A percentile compares a stretch with the other conserved stretches of the same genome.
These are phyloP conservation scores for Phytophthora parvispora DNA, from an alignment of 352 stramenopile genomes.

Conservation along the genomic window DNA sequence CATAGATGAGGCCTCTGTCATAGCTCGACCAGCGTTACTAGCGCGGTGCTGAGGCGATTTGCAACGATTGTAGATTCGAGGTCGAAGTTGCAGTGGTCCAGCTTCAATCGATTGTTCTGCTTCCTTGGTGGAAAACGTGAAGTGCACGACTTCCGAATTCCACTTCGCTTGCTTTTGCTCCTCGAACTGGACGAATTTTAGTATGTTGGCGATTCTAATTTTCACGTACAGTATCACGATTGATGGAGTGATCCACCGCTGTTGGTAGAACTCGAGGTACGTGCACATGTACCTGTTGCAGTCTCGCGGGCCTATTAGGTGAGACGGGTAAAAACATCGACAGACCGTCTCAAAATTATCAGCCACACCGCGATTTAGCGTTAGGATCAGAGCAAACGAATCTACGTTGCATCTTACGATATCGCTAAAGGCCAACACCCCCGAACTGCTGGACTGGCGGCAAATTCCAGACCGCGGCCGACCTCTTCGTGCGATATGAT, in stretches of 20 bases:
- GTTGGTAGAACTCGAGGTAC: neutral
- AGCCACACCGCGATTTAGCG: constrained; percentile 6
- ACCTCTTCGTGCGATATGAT: constrained; percentile 5
- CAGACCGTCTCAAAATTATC: constrained; percentile 27
- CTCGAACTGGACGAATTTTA: too few relatives aligned
- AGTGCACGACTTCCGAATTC: too few relatives aligned
- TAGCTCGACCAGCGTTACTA: neutral
- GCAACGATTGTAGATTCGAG: constrained; percentile 19
- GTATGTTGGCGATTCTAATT: too few relatives aligned
- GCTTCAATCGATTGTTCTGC: neutral
- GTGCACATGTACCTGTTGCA: neutral
- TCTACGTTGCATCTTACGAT: neutral
- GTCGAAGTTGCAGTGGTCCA: constrained; percentile 11
- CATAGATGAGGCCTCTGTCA: constrained; percentile 21
- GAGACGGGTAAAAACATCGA: constrained; percentile 8
- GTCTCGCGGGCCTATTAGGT: constrained; percentile 3
- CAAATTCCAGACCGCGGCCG: constrained; percentile 13
- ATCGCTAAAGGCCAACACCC: neutral
- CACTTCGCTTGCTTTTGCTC: too few relatives aligned
- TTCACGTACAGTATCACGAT: too few relatives aligned
- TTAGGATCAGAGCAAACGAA: constrained; percentile 14
- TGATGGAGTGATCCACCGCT: too few relatives aligned
- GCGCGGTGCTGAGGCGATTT: constrained; percentile 12
- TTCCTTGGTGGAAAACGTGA: neutral
- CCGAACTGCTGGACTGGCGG: constrained; percentile 13